Evolutionary conservation across 768 basidiomycete genomes (phyloP), one percentile per base, ranked within the genome.

Genomic region (Podaxis sp.): DNA sequence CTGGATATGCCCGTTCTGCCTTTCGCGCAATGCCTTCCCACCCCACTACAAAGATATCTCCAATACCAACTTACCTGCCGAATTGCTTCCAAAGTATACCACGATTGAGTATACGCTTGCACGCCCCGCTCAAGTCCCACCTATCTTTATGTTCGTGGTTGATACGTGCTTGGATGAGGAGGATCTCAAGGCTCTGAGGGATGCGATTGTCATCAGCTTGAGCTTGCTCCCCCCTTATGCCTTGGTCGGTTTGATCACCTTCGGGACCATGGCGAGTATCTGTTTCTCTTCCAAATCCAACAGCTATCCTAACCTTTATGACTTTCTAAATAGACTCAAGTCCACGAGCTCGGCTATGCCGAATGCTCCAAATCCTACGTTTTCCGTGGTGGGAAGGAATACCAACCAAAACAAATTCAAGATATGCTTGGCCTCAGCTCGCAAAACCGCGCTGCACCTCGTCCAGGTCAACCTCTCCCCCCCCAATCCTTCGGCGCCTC

Each of bases 101-200:
- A 99, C 97, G 6, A 97, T 99, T 75, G 97, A 99, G 76, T 99
- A 99, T 78, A 98, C 96, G n/a, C 89, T 98, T 50, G 82, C 90
- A 25, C 86, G 96, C 63, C 89, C 93, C 0, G 93, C 88, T 11
- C 93, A 89, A 68, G 89, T 96, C 48, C 95, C 96, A 3, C 96
- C 97, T 55, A 85, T 98, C 74, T 98, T 99, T 82, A 82, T 99
- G 47, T 97, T 95, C 71, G 95, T 98, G 56, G 88, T 99, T 51
- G 96, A 98, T 73, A 98, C 95, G 23, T 99, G 97, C 72, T 81
- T 98, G 65, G 93, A 95, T 67, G 91, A 93, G 62, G 94, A 97
- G 32, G 97, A 98, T 73, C 81, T 99, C 65, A 96, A 96, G 77
- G 94, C 96, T 7, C 82, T 99, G 44, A 86, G 93, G 44, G 95